Conservation (phyloP, 805 yeast species). For the Wickerhamomyces alni region DNA sequence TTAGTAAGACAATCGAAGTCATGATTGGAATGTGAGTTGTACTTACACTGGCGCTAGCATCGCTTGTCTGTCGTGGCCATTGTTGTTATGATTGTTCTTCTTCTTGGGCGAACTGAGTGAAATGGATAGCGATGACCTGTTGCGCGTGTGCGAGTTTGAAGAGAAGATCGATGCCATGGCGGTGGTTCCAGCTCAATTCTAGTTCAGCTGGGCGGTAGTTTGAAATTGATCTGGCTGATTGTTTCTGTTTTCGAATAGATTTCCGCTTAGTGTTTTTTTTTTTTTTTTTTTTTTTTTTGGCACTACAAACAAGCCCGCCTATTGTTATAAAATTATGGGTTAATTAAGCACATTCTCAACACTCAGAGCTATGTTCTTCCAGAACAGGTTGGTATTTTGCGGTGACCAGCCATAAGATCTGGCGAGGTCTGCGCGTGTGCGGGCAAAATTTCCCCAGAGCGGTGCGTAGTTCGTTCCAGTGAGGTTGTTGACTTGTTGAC, state of each 20-base stretch:
- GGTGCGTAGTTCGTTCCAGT: conserved; percentile 14
- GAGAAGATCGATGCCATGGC: neutral
- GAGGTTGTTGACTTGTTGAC: conserved; percentile 13
- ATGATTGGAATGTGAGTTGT: neutral
- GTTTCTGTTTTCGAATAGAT: too few species aligned
- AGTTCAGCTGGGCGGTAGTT: too few species aligned
- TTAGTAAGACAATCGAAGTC: conserved; percentile 2
- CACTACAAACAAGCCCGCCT: too few species aligned
- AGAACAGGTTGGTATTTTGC: conserved; percentile 3
- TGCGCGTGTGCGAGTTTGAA: neutral
- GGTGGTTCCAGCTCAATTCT: too few species aligned
- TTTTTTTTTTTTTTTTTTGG: too few species aligned
- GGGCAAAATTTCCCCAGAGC: conserved; percentile 25
- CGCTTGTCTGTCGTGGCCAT: too few species aligned
- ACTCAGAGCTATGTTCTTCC: neutral
- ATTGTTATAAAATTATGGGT: too few species aligned
- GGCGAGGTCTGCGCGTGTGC: conserved; percentile 25
- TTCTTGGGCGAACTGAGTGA: neutral
- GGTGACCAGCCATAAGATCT: conserved; percentile 26
- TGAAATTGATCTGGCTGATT: too few species aligned
- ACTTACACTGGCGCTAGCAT: neutral
- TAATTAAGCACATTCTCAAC: too few species aligned
- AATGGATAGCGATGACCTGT: neutral
- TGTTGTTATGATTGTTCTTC: too few species aligned
- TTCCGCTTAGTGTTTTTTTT: too few species aligned